These are phyloP conservation scores for Aspergillus fructus DNA, from an alignment of 2,329 filamentous ascomycete species.

Conservation along the genomic window DNA sequence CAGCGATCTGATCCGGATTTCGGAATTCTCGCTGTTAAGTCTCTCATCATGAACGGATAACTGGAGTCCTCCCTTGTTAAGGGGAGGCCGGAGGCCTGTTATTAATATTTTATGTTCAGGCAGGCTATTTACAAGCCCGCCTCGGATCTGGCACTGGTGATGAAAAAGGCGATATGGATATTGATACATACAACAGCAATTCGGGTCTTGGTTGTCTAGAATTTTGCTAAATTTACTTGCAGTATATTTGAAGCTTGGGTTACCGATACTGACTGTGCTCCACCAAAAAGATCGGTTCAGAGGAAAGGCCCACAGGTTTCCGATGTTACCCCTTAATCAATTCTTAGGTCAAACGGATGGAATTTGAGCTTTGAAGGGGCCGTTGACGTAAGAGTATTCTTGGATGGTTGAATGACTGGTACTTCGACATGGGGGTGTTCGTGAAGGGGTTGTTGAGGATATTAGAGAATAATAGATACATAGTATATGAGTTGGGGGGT, in stretches of 20 bases:
- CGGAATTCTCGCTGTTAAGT: not conserved
- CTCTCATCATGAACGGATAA: not conserved
- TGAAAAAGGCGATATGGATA: too few relatives aligned
- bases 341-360: not conserved
- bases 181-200: not conserved
- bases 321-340: not conserved
- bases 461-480: not conserved
- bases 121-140: not conserved
- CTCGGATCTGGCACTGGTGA: not conserved
- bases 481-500: not conserved
- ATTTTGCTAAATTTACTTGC: not conserved
- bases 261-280: not conserved
- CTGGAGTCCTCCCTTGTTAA: not conserved
- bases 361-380: not conserved
- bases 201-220: not conserved
- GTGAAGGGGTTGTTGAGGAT: not conserved
- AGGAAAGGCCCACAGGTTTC: not conserved
- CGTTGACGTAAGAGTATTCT: not conserved
- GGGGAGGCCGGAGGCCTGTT: not conserved
- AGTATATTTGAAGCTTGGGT: not conserved
- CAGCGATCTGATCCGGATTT: not conserved
- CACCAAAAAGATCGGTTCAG: conserved; percentile 2
- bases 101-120: not conserved
- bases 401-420: not conserved
- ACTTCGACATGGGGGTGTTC: not conserved